Conservation (phyloP, 495 filamentous ascomycete species). For the Aspergillus carlsbadensis region DNA sequence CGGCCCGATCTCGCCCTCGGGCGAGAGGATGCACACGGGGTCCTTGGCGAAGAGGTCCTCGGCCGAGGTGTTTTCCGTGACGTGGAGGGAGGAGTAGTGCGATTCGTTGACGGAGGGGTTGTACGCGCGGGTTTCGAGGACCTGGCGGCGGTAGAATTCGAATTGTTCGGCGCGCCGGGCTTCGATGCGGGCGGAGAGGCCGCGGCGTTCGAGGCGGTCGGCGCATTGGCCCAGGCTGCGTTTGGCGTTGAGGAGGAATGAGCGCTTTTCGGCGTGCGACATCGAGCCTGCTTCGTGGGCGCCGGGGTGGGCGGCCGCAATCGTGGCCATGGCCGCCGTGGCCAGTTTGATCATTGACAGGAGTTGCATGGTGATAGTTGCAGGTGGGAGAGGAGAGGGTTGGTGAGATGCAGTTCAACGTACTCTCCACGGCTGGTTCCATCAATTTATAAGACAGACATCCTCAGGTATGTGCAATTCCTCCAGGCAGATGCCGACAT, state of each 20-base stretch:
- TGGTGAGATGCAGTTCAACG: too few relatives aligned
- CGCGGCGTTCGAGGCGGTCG: constrained; percentile 9
- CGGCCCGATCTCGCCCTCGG: constrained; percentile 30
- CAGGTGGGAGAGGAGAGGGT: too few relatives aligned
- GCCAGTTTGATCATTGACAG: too few relatives aligned
- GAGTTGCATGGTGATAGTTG: too few relatives aligned
- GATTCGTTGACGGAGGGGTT: neutral
- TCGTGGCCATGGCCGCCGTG: too few relatives aligned
- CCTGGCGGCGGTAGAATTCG: constrained; percentile 15
- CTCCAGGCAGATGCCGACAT: too few relatives aligned
- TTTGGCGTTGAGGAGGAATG: constrained; percentile 1
- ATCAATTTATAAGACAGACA: too few relatives aligned
- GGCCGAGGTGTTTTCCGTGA: constrained; percentile 19
- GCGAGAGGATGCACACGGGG: constrained; percentile 23
- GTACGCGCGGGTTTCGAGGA: constrained; percentile 11
- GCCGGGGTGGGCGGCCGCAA: too few relatives aligned
- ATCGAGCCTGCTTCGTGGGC: too few relatives aligned
- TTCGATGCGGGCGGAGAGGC: constrained; percentile 15
- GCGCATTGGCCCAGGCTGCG: constrained; percentile 7
- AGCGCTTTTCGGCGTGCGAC: neutral
- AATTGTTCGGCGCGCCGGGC: constrained; percentile 11
- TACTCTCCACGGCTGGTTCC: too few relatives aligned
- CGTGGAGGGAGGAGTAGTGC: constrained; percentile 18
- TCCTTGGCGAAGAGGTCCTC: constrained; percentile 23
- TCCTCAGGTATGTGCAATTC: too few relatives aligned